Evolutionary conservation across 257 asterid genomes (phyloP), one percentile per base, ranked within the genome.

Genomic region (Linderniella brevidens): DNA sequence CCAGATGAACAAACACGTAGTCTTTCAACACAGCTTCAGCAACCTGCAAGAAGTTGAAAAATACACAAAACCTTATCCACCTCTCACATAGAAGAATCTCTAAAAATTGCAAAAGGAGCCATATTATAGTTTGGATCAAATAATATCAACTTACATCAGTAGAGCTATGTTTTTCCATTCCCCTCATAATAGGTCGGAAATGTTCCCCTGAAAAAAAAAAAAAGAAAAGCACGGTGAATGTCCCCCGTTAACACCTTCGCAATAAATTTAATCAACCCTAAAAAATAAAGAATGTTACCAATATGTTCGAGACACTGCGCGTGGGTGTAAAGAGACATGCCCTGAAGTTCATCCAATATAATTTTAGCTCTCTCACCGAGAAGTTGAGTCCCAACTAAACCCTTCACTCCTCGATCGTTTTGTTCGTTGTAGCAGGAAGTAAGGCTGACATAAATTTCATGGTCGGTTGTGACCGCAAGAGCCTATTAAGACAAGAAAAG

Each of bases 341-440:
- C 58, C 50, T 68, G 85, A 56, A 85, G 77, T 66, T 90, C 96
- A 66, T 85, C 93, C 68, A 90, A 69, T 48, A 90, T 81, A 63
- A 90, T 77, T 63, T 81, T 68, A 18, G 93, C 96, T 56, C 98
- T 74, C 71, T 90, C 98, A 48, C 96, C 93, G 52, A 81, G 59
- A 29, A 85, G 93, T 59, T 90, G 93, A 52, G 96, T 81, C 64
- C 94, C 93, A 63, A 90, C 98, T 50, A 83, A 69, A 62, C 98
- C 98, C 69, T 64, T 85, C 47, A 61, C 83, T 42, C 79, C 83
- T 42, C 79, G 71, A 43, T 90, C 94, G 50, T 64, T 54, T 50
- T 65, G 73, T 60, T 76, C 86, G 41, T 75, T 71, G 60, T 75
- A 90, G 80, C 85, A 69, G 75, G 86, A 77, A 48, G 94, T 77